Evolutionary conservation across 164 flowering plant genomes (phyloP), one percentile per base, ranked within the genome.

Genomic region (Tetrastigma voinierianum): DNA sequence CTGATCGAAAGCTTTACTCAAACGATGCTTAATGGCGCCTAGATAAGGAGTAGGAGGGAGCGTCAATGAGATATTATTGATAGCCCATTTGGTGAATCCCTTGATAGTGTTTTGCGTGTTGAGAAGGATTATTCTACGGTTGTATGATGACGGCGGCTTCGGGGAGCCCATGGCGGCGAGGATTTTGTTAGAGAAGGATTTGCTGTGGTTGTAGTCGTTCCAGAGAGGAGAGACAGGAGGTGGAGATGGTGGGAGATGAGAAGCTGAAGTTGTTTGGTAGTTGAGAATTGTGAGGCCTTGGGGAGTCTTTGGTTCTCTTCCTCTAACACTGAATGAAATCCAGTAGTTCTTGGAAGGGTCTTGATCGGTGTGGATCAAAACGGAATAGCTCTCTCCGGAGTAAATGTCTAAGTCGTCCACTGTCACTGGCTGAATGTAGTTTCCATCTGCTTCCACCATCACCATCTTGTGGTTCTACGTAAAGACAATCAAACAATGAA

Each of bases 371-470:
- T 62, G 78, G 62, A 92, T 21, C 2, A 95, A 78, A 19, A 92
- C 86, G 0, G 99, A 95, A 80, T 92, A 95, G 73, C 82, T 90
- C 67, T 95, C 98, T 0, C 99, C 99, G 0, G 97, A 92, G 75
- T 90, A 89, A 8, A 95, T 83, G 80, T 90, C 90, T 21, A 95
- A 21, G 67, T 85, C 84, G 3, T 83, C 70, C 0, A 84, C 84
- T 0, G 53, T 61, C 59, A 84, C 85, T 17, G 97, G 97, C n/a
- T 87, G 51, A 0, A 95, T 80, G 21, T 92, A 89, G 77, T 90
- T 89, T 43, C 99, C 99, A 57, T 95, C 99, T 1, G 99, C 99
- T 78, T 95, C 98, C 17, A 92, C 95, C 56, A 95, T 80, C 45
- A 75, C 56, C 93, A 95, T 79, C 70, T 88, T 86, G 82, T 95